Evolutionary conservation across 495 filamentous ascomycete species (phyloP).

Genomic region (Aspergillus sclerotiicarbonarius): DNA sequence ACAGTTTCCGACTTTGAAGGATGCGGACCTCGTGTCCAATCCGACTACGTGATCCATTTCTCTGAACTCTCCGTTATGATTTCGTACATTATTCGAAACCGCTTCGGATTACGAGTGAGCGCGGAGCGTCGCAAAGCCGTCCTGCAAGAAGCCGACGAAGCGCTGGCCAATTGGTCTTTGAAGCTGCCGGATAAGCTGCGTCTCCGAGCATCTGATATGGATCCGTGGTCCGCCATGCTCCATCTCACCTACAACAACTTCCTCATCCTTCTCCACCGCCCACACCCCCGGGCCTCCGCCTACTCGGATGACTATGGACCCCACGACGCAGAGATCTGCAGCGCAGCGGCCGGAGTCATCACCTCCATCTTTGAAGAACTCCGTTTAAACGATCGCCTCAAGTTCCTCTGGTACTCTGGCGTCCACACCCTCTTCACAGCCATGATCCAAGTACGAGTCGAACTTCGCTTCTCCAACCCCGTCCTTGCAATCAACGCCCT

Average conservation of each 20-base stretch:
- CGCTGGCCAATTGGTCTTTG: slow-evolving; percentile 46
- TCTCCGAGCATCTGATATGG: slow-evolving; percentile 44
- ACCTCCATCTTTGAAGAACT: slow-evolving; percentile 50
- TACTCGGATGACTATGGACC: slow-evolving; percentile 46
- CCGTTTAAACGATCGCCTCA: slow-evolving; percentile 47
- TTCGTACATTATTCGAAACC: slow-evolving; percentile 43
- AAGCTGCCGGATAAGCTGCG: slow-evolving; percentile 44
- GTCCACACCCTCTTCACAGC: slow-evolving; percentile 49
- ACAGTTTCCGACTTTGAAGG: slow-evolving; percentile 47
- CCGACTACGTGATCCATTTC: slow-evolving; percentile 46
- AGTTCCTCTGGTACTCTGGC: slow-evolving; percentile 47
- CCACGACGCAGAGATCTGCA: slow-evolving; percentile 48
- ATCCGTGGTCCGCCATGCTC: slow-evolving; percentile 49
- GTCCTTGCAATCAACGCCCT: slow-evolving; percentile 49
- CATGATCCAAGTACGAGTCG: slow-evolving; percentile 51
- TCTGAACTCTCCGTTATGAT: slow-evolving; percentile 48
- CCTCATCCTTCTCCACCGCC: slow-evolving; percentile 50
- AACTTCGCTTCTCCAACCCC: slow-evolving; percentile 50
- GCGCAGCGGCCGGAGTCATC: slow-evolving; percentile 46
- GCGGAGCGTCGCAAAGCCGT: slow-evolving; percentile 44
- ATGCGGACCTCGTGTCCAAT: slow-evolving; percentile 40
- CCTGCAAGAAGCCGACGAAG: slow-evolving; percentile 45
- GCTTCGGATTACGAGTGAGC: slow-evolving; percentile 39
- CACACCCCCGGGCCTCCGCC: slow-evolving; percentile 43
- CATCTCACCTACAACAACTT: slow-evolving; percentile 52